Conservation (phyloP, 2,329 filamentous ascomycete species). For the Fusarium subglutinans region DNA sequence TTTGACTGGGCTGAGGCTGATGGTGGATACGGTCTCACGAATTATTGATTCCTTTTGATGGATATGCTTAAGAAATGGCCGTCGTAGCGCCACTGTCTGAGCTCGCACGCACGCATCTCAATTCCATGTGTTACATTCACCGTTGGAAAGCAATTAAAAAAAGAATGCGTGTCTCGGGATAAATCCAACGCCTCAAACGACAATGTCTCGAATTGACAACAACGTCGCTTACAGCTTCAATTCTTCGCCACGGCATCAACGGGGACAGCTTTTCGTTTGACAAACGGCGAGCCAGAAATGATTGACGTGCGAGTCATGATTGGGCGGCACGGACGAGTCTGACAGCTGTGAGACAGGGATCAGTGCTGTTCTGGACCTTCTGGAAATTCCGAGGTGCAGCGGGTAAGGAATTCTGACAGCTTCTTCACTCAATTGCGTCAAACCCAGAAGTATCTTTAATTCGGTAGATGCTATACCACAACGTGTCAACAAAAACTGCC, state of each 20-base stretch:
- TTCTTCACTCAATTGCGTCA: neutral
- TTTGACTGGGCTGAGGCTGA: slow-evolving; percentile 8
- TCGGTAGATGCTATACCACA: neutral
- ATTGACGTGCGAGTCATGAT: slow-evolving; percentile 9
- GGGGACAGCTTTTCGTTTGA: neutral
- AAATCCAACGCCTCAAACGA: neutral
- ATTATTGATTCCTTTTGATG: slow-evolving; percentile 3
- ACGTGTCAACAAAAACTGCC: neutral
- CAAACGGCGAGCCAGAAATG: neutral
- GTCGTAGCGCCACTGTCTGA: neutral
- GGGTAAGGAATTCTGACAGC: slow-evolving; percentile 8
- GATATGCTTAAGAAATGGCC: neutral
- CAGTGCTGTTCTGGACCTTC: slow-evolving; percentile 22
- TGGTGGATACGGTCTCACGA: neutral
- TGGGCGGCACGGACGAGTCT: neutral
- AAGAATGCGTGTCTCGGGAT: neutral
- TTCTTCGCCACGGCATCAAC: neutral
- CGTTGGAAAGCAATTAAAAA: neutral
- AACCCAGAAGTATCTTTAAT: neutral
- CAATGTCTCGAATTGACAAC: neutral
- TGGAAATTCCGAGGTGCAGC: slow-evolving; percentile 24
- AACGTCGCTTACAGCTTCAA: neutral
- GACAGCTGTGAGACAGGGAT: slow-evolving; percentile 11
- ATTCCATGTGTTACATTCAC: neutral
- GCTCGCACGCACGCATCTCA: neutral